Evolutionary conservation across 2,329 filamentous ascomycete genomes (phyloP).

Genomic region (Phyllosticta citrichinensis): DNA sequence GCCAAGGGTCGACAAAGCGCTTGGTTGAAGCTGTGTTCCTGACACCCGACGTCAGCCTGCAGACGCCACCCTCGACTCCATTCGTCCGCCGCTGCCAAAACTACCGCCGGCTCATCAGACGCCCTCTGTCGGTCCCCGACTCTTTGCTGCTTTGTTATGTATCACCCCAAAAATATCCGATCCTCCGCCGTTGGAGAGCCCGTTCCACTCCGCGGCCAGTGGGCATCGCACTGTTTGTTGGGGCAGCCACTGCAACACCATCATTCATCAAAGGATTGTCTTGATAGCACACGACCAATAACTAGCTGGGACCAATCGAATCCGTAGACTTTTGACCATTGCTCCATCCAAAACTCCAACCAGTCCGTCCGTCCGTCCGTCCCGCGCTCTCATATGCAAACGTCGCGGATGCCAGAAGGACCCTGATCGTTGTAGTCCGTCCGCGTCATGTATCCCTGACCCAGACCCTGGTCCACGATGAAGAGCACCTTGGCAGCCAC

Average conservation of each 20-base stretch:
- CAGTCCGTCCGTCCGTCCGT: not conserved
- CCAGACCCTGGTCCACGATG: constrained; percentile 54
- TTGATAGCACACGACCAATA: not conserved
- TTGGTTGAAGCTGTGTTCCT: not conserved
- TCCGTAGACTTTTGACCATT: not conserved
- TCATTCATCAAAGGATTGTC: not conserved
- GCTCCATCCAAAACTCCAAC: constrained; percentile 6
- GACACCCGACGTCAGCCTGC: not conserved
- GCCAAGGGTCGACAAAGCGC: not conserved
- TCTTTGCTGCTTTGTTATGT: not conserved
- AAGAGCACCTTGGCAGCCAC: constrained; percentile 71
- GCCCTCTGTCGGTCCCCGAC: not conserved
- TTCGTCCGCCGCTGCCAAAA: not conserved
- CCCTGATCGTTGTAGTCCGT: constrained; percentile 60
- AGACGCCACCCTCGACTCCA: not conserved
- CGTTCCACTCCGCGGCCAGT: not conserved
- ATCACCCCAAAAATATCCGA: not conserved
- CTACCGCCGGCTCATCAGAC: not conserved
- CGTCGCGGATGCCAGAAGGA: constrained; percentile 53
- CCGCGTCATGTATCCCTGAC: constrained; percentile 59
- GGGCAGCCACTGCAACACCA: not conserved
- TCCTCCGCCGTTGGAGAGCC: not conserved
- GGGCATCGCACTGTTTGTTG: not conserved
- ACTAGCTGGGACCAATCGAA: not conserved
- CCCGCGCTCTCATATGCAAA: constrained; percentile 4